Evolutionary conservation across 129 eudicot species (phyloP).

Genomic region (Scalesia atractyloides): DNA sequence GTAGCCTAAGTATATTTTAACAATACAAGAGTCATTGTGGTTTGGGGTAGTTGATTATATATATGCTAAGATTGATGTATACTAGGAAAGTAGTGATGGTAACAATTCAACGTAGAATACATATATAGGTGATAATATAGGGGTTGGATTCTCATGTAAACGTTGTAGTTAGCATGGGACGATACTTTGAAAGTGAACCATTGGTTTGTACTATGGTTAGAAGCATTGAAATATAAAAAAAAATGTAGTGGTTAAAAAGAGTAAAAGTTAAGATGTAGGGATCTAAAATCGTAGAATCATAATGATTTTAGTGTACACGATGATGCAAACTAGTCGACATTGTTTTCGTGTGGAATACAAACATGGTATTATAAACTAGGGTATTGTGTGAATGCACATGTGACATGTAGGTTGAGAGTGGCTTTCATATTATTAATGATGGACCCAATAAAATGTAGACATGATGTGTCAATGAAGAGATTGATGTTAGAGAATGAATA

Average conservation of each 20-base stretch:
- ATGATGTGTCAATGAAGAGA: not conserved
- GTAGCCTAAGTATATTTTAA: too few species aligned
- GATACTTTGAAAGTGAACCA: not conserved
- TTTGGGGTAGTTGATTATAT: too few species aligned
- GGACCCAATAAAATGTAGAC: not conserved
- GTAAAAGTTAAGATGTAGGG: not conserved
- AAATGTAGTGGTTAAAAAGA: not conserved
- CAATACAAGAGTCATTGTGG: too few species aligned
- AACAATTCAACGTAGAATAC: too few species aligned
- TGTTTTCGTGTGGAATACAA: not conserved
- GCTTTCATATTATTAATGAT: conserved; percentile 2
- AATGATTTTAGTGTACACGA: not conserved
- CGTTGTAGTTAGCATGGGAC: too few species aligned
- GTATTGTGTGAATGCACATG: conserved; percentile 4
- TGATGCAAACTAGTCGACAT: not conserved
- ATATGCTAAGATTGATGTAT: too few species aligned
- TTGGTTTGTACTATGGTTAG: not conserved
- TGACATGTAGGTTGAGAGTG: not conserved
- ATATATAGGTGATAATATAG: too few species aligned
- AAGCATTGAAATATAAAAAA: not conserved
- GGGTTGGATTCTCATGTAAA: too few species aligned
- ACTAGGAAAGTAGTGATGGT: too few species aligned
- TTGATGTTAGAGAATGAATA: not conserved
- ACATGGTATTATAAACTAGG: not conserved
- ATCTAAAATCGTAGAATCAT: not conserved